Evolutionary conservation across 2,329 filamentous ascomycete genomes (phyloP), one percentile per base, ranked within the genome.

Genomic region (Triangularia setosa): DNA sequence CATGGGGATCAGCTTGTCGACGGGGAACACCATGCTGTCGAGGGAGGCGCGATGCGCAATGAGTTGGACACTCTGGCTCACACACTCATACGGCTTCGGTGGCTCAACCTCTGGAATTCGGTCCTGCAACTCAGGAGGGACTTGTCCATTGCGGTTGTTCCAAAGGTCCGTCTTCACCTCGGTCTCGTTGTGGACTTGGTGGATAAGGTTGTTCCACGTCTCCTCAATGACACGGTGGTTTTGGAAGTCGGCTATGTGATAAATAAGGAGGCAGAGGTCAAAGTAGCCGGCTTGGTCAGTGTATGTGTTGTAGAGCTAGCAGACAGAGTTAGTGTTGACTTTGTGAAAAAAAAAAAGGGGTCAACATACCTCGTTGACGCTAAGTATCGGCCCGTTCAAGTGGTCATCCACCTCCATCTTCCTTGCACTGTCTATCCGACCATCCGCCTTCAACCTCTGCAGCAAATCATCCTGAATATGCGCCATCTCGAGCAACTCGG

Each of bases 391-490:
- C n/a, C 91, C 90, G 75, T 96, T 88, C 40, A 97, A 84, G 30
- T 85, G 83, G 54, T 82, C 75, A 64, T 90, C 78, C 24, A 96
- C 86, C 63, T 90, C 84, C 0, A 79, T 77, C 72, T 85, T 87
- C 53, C 87, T 85, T 58, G 89, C 86, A 0, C 81, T 78, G 12
- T 82, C 79, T 40, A 97, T 84, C 53, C 95, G 87, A 1, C 80
- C 75, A 69, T 99, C 95, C 9, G 84, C 83, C 73, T 84, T 87
- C 60, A 99, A 80, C 55, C 92, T 85, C 73, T 93, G 90, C 24
- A 98, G 77, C 52, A 98, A 78, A 71, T 99, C 95, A 73, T 97
- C 92, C 75, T 99, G 95, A 61, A 99, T 95, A 72, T 95, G 94
- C 14, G 93, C 94, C 58, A 98, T 87, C 71, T 99, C 95, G 9